Evolutionary conservation across 805 yeast species (phyloP), one percentile per base, ranked within the genome.

Genomic region (Sugiyamaella qingdaonensis): DNA sequence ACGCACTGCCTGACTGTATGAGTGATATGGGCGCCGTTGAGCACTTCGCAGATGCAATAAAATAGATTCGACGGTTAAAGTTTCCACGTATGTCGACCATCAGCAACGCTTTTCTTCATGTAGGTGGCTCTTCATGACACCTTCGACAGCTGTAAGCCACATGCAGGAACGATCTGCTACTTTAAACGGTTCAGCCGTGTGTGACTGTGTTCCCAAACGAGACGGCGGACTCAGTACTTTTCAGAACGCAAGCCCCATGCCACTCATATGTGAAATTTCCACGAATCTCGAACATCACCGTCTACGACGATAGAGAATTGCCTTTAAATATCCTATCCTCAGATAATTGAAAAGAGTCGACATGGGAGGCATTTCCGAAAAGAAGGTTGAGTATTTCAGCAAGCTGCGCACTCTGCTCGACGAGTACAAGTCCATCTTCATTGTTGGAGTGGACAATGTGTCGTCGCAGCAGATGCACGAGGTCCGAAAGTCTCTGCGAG

Each of bases 381-480:
- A 91, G 84, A 94, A 94, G 79, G 84, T 72, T 73, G 95, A 88
- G 78, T 94, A 94, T 85, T 94, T 94, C 81, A 69, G 82, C 74
- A 94, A 89, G 80, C 88, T 94, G 78, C 90, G 94, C 84, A 86
- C 85, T 77, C 84, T 90, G 75, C 82, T 94, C 73, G 95, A 88
- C 77, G 95, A 90, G 77, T 89, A 86, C 96, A 88, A 88, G 85
- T 90, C 97, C 67, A 82, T 92, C 83, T 94, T 94, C 92, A 77
- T 94, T 68, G 98, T 94, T 74, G 98, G 98, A 79, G 97, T 94
- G 69, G 99, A 94, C 82, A 94, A 94, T 84, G 99, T 94, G 74
- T 88, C 98, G 65, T 94, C 99, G 68, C 99, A 94, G 84, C 99
- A 94, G 82, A 91, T 94, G 97, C 99, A 94, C 82, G 96, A 94